Percentiles rank a stretch among this genome's conserved stretches.
Evolutionary conservation across 75 land plant genomes (phyloP).

Genomic region (Sequoiadendron giganteum): DNA sequence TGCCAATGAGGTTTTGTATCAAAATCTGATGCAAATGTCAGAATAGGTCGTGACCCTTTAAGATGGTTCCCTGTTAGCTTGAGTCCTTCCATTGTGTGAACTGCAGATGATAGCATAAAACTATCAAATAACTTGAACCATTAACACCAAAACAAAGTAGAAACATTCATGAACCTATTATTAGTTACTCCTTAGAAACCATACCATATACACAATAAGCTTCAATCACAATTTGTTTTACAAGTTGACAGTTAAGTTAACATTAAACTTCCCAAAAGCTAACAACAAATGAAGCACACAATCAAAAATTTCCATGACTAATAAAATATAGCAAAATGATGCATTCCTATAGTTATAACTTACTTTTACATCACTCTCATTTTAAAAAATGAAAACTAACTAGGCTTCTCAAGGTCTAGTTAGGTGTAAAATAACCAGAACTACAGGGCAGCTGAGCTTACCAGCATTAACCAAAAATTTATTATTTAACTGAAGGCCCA

Average conservation of each 20-base stretch:
- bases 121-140: neutral
- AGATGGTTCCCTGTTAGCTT: slow-evolving; percentile 98
- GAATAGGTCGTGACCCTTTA: slow-evolving; percentile 85
- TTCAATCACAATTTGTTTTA: neutral
- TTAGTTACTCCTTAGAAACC: neutral
- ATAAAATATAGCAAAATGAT: neutral
- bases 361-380: neutral
- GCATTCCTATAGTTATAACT: neutral
- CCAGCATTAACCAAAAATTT: slow-evolving; percentile 90
- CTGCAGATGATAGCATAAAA: slow-evolving; percentile 35
- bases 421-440: neutral
- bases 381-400: neutral
- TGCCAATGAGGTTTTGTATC: slow-evolving; percentile 81
- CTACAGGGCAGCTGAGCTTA: slow-evolving; percentile 14
- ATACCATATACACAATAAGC: neutral
- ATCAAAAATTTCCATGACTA: neutral
- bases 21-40: slow-evolving; percentile 88
- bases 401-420: neutral
- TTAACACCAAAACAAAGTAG: too few relatives aligned
- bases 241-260: neutral
- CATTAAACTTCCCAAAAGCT: neutral
- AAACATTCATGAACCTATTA: neutral
- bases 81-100: slow-evolving; percentile 97
- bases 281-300: neutral
- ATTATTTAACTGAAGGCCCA: slow-evolving; percentile 97